phyloP scores from a whole-genome alignment of 2,329 filamentous ascomycete species.

The Fusarium bulbicola region DNA sequence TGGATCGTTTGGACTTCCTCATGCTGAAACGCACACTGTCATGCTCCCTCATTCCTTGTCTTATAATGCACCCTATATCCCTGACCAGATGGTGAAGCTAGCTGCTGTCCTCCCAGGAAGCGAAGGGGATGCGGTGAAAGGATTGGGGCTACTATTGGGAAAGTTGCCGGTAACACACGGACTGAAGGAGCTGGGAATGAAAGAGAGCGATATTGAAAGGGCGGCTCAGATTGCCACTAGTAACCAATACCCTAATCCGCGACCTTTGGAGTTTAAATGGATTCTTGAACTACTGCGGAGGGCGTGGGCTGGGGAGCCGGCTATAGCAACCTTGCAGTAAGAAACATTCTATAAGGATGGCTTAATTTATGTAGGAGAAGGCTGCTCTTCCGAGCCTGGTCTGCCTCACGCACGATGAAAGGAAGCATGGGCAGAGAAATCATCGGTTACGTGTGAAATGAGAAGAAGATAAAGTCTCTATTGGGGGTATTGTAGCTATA shows the following conservation, averaged over 20 bases:
- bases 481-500: fast-evolving
- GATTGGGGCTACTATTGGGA: fast-evolving
- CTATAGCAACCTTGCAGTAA: neutral
- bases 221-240: neutral
- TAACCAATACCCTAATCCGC: neutral
- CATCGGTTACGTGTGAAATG: fast-evolving
- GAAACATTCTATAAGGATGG: fast-evolving
- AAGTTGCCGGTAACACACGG: neutral
- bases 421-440: fast-evolving
- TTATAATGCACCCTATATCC: neutral
- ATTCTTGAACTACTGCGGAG: neutral
- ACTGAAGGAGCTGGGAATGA: neutral
- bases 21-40: neutral
- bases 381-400: fast-evolving
- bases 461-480: fast-evolving
- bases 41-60: neutral
- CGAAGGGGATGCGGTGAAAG: neutral
- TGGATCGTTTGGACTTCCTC: neutral
- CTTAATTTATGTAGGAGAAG: fast-evolving
- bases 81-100: neutral
- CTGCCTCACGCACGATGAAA: neutral
- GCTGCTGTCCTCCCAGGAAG: neutral
- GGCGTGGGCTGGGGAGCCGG: neutral
- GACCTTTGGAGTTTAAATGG: neutral
- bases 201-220: neutral